Evolutionary conservation across 2,329 filamentous ascomycete genomes (phyloP), one percentile per base, ranked within the genome.

Genomic region (Cladosporium sp.): DNA sequence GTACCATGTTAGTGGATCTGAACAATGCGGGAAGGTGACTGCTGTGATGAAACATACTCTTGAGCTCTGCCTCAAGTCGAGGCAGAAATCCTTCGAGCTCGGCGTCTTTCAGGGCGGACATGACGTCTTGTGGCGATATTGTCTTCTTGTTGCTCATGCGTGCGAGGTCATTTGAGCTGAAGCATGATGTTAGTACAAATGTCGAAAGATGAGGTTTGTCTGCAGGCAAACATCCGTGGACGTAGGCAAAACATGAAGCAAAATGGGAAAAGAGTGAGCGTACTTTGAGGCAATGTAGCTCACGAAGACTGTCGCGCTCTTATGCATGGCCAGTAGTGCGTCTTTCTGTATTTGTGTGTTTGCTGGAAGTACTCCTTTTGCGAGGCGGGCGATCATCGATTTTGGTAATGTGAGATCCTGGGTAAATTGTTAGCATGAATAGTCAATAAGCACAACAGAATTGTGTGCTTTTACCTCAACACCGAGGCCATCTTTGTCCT

Each of bases 321-420:
- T 93, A 70, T 87, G 90, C 80, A 95, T 85, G 11, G 91, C 91
- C 61, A 92, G 79, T 64, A 93, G 86, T 50, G 91, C 91, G 80
- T 93, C 92, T 73, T 89, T 91, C 76, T 94, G 91, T 58, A 94
- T 91, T 78, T 92, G 90, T 5, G 91, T 93, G 75, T 93, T 93
- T 6, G 90, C 84, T 0, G 91, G 91, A 5, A 95, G 81, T 6
- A 92, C 90, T 49, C 90, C 89, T 80, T 94, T 94, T 49, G 91
- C 90, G 37, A 95, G 83, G 63, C 91, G 85, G 62, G 90, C 90
- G 70, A 94, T 89, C 78, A 94, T 92, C 7, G 90, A 92, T 74
- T 91, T 92, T 35, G 91, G 91, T 16, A 95, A 83, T 67, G 84
- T 88, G 65, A 93, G 85, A 74, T 94, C 91, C 88, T 91, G 58